A percentile compares a stretch with the other conserved stretches of the same genome.
These are phyloP conservation scores for Vitis vinifera DNA, from an alignment of 164 flowering plant species.

Conservation along the genomic window ASM3070453v1 NC_081817.1:3557001-3557500, in stretches of 20 bases:
- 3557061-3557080: background rate
- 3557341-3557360: slow-evolving; percentile 30
- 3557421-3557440: no score
- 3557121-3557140: slow-evolving; percentile 16
- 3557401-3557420: no score
- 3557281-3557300: slow-evolving; percentile 33
- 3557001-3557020: no score
- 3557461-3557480: no score
- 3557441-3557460: no score
- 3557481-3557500: no score
- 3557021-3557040: no score
- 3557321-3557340: slow-evolving; percentile 49
- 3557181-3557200: slow-evolving; percentile 53
- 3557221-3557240: slow-evolving; percentile 42
- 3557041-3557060: no score
- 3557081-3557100: background rate
- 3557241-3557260: slow-evolving; percentile 51
- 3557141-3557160: slow-evolving; percentile 58
- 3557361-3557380: no score
- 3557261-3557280: slow-evolving; percentile 37
- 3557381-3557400: no score
- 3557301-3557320: slow-evolving; percentile 29
- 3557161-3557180: slow-evolving; percentile 42
- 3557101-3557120: background rate
- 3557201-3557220: slow-evolving; percentile 32